phyloP scores from a whole-genome alignment of 2,329 filamentous ascomycete species.

The Aspergillus ruber region DNA sequence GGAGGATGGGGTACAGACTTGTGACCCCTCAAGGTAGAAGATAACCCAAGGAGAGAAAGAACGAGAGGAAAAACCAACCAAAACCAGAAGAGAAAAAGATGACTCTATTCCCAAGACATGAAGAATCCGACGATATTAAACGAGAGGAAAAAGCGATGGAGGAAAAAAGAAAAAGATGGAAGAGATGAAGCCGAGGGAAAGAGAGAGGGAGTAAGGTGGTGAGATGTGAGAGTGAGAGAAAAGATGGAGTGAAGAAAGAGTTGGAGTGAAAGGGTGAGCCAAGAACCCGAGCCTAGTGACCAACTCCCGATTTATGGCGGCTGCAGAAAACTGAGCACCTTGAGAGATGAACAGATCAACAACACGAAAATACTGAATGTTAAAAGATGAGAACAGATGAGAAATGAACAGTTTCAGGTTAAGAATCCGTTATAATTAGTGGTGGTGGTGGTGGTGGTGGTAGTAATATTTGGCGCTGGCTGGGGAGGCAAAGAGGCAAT shows the following conservation, averaged over 20 bases:
- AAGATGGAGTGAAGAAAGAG: slow-evolving; percentile 1
- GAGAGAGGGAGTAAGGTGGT: slow-evolving; percentile 3
- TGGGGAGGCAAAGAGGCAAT: too few relatives aligned
- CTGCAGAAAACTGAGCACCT: too few relatives aligned
- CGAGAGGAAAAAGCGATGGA: slow-evolving; percentile 1
- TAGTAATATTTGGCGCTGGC: too few relatives aligned
- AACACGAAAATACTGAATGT: too few relatives aligned
- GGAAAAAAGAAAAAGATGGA: slow-evolving; percentile 6
- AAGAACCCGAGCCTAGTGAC: slow-evolving; percentile 6
- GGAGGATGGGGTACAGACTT: slow-evolving; percentile 1
- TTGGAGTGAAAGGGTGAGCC: slow-evolving; percentile 15
- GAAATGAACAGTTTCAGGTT: too few relatives aligned
- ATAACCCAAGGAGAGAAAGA: slow-evolving; percentile 1
- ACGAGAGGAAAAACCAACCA: slow-evolving; percentile 3
- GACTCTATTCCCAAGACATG: slow-evolving; percentile 10
- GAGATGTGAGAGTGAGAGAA: slow-evolving; percentile 2
- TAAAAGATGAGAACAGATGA: too few relatives aligned
- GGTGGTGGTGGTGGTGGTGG: too few relatives aligned
- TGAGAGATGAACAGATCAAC: too few relatives aligned
- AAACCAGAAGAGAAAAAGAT: not conserved
- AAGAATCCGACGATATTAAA: not conserved
- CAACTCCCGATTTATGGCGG: too few relatives aligned
- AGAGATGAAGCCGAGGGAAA: slow-evolving; percentile 3
- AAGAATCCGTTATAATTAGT: too few relatives aligned
- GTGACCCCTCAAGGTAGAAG: slow-evolving; percentile 1